Evolutionary conservation across 164 flowering plant species (phyloP).

Genomic region (Liquidambar formosana): DNA sequence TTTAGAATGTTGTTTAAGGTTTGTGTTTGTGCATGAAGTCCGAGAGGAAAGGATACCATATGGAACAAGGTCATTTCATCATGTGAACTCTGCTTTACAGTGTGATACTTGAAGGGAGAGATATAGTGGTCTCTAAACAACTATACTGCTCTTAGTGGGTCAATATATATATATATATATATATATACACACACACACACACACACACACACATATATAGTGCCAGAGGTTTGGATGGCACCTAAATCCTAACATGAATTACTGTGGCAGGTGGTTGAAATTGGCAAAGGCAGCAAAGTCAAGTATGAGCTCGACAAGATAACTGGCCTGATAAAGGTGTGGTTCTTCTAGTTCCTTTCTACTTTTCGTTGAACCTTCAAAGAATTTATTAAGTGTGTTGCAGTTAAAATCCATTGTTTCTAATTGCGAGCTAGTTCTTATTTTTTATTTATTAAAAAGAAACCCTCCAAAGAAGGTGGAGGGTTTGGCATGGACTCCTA

Average conservation of each 20-base stretch:
- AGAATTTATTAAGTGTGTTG: background rate
- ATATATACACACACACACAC: no score
- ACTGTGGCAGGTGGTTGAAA: constrained; percentile 73
- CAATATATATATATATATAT: background rate
- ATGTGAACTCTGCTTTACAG: no score
- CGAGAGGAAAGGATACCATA: no score
- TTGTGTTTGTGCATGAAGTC: no score
- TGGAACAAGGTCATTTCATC: no score
- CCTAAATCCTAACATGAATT: background rate
- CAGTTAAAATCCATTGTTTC: background rate
- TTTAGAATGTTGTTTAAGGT: no score
- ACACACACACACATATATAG: no score
- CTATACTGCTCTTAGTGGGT: background rate
- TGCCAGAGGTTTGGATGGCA: background rate
- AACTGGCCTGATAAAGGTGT: constrained; percentile 75
- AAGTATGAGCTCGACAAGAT: constrained; percentile 91
- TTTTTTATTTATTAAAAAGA: no score
- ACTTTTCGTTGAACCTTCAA: background rate
- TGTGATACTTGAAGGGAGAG: no score
- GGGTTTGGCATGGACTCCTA: no score
- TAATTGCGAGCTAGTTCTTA: background rate
- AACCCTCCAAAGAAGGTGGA: no score
- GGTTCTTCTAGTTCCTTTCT: constrained; percentile 10
- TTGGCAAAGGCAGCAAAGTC: constrained; percentile 87
- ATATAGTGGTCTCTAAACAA: no score